Evolutionary conservation across 2,329 filamentous ascomycete species (phyloP).

Genomic region (Colletotrichum sp.): DNA sequence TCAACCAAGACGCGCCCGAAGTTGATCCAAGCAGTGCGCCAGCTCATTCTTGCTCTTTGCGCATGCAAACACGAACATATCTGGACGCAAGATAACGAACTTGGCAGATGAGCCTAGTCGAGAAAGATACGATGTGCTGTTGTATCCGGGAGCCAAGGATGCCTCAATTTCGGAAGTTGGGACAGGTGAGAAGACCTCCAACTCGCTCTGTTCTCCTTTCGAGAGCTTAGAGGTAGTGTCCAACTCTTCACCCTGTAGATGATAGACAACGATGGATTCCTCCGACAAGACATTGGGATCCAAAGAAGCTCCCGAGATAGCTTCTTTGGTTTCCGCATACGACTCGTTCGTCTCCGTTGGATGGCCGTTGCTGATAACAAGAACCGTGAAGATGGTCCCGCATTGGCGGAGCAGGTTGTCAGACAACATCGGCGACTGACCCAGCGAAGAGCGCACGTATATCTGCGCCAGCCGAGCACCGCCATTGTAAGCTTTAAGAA

Average conservation of each 20-base stretch:
- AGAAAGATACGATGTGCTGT: background rate
- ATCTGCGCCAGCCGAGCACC: background rate
- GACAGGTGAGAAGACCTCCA: background rate
- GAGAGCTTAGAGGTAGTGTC: accelerated
- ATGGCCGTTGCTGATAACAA: background rate
- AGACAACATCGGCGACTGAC: background rate
- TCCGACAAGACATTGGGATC: background rate
- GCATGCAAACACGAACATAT: background rate
- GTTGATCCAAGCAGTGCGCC: background rate
- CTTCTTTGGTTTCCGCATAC: background rate
- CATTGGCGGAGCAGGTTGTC: background rate
- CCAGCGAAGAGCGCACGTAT: background rate
- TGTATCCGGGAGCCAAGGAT: background rate
- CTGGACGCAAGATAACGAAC: background rate
- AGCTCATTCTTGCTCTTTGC: background rate
- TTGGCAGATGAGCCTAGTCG: background rate
- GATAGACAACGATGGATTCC: background rate
- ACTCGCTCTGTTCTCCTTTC: background rate
- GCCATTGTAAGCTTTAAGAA: background rate
- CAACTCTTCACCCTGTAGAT: background rate
- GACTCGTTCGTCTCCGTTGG: background rate
- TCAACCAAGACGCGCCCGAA: background rate
- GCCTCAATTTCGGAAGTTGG: background rate
- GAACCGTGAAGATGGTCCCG: background rate
- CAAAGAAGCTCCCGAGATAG: background rate